Conservation (phyloP, 2,329 filamentous ascomycete species). For the Pestalotiopsis sp. region DNA sequence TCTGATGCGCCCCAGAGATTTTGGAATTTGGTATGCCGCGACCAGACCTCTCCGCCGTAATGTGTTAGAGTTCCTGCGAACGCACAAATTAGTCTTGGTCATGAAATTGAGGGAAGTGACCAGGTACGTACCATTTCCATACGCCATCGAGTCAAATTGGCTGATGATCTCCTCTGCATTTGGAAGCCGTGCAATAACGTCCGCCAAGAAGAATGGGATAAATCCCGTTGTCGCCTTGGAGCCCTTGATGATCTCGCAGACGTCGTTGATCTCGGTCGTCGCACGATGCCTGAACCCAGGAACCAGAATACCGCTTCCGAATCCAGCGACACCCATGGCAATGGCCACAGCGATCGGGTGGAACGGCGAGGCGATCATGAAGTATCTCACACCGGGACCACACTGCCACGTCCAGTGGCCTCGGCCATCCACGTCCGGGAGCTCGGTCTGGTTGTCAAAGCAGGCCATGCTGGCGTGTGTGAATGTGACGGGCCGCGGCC, state of each 20-base stretch:
- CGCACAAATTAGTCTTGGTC: neutral
- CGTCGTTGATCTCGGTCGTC: constrained; percentile 4
- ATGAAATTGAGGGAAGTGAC: too few species aligned
- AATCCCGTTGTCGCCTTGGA: constrained; percentile 9
- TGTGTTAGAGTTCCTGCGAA: constrained; percentile 12
- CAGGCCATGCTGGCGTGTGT: constrained; percentile 19
- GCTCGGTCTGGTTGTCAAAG: constrained; percentile 10
- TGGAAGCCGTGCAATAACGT: constrained; percentile 11
- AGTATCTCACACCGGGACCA: constrained; percentile 7
- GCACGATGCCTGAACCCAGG: constrained; percentile 14
- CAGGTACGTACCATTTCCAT: constrained; percentile 13
- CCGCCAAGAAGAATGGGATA: constrained; percentile 15
- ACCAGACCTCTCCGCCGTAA: constrained; percentile 14
- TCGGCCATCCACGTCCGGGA: constrained; percentile 13
- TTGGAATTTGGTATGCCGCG: constrained; percentile 8
- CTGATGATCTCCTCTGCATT: constrained; percentile 13
- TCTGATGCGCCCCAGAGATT: constrained; percentile 14
- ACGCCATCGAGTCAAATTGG: constrained; percentile 9
- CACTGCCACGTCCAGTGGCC: constrained; percentile 13
- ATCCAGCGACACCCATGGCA: constrained; percentile 13
- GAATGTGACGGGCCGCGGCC: constrained; percentile 29
- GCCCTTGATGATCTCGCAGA: constrained; percentile 15
- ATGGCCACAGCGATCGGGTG: constrained; percentile 13
- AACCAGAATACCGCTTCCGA: constrained; percentile 4
- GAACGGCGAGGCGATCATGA: constrained; percentile 14